Percentiles rank a stretch among this genome's conserved stretches.
Evolutionary conservation across 2,329 filamentous ascomycete species (phyloP).

Genomic region (Colletotrichum falcatum): DNA sequence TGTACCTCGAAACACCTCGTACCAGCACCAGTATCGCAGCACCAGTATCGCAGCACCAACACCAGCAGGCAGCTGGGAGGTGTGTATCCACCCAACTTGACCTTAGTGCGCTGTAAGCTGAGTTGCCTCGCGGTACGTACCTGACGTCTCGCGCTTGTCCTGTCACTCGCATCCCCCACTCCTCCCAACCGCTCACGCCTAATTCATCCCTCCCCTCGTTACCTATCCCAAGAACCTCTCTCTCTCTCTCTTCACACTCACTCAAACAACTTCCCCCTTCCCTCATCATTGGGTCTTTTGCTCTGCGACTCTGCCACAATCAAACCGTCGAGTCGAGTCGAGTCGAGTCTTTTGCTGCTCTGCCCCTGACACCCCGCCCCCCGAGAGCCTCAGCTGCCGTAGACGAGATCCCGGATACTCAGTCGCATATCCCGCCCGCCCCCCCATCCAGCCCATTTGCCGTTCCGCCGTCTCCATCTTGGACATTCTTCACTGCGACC

Average conservation of each 20-base stretch:
- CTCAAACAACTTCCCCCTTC: constrained; percentile 45
- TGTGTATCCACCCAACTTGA: constrained; percentile 13
- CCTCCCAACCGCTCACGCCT: constrained; percentile 15
- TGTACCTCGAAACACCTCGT: background rate
- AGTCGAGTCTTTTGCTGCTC: constrained; percentile 4
- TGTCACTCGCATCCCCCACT: constrained; percentile 27
- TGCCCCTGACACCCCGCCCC: background rate
- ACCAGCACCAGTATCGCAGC: too few relatives aligned
- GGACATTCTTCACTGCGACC: constrained; percentile 21
- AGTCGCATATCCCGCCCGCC: constrained; percentile 33
- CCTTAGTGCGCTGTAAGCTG: constrained; percentile 16
- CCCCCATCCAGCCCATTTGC: constrained; percentile 24
- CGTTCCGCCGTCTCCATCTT: constrained; percentile 13
- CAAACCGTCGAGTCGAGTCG: constrained; percentile 25
- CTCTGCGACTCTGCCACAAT: constrained; percentile 36
- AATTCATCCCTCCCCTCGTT: constrained; percentile 26
- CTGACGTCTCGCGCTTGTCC: constrained; percentile 8
- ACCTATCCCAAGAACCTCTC: constrained; percentile 34
- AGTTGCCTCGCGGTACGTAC: constrained; percentile 2
- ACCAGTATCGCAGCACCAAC: background rate
- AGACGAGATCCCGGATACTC: constrained; percentile 20
- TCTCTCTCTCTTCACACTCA: constrained; percentile 12
- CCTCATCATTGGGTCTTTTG: constrained; percentile 1
- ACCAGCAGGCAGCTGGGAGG: background rate
- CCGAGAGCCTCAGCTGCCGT: constrained; percentile 9